Base-by-base conservation (phyloP, 495 filamentous ascomycete species). In the Aspergillus diversus region DNA sequence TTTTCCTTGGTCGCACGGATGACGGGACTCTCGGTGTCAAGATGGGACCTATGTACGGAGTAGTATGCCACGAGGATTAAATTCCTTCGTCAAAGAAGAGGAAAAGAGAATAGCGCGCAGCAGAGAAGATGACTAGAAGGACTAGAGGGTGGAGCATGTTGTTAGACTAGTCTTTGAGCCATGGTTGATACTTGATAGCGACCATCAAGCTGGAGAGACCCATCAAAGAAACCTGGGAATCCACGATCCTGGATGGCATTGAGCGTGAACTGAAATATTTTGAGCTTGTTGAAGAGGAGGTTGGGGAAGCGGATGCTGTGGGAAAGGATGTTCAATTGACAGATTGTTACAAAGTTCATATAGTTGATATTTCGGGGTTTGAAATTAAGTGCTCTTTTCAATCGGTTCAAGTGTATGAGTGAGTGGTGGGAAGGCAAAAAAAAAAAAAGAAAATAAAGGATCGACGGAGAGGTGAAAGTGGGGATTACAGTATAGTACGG, bases 81-180 rank as follows among this genome's bases (percentile, higher is more conserved):
- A 5, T 11, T 32, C 13, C 50, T 5, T 7, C 31, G 7, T 33
- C 34, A 9, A 9, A 31, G 55, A 57, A 35, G 37, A 57, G 37
- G 16, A 63, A 13, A 32, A 43, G 31, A 16, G 17, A 21, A 65
- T 62, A 47, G 66, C 55, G 66, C 62, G 68, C 67, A 63, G 65
- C 59, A 70, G 64, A 65, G 65, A 70, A 69, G 3, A 34, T 60
- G 59, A 65, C 70, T 75, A 77, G 65, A 71, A 70, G 50, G 66
- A 75, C 68, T 75, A 75, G 73, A 55, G 35, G 42, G 73, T 75
- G 74, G 74, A 54, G 55, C 16, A 27, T n/a, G 16, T 12, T 9
- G 13, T 63, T 66, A 66, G 64, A 48, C 49, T 33, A 16, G 31
- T 5, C 37, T 35, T 32, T 31, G 65, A 63, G 61, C 65, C 65